Percentiles rank a stretch among this genome's conserved stretches.
These are phyloP conservation scores for Colletotrichum simmondsii DNA, from an alignment of 2,329 filamentous ascomycete genomes.

Conservation along the genomic window DNA sequence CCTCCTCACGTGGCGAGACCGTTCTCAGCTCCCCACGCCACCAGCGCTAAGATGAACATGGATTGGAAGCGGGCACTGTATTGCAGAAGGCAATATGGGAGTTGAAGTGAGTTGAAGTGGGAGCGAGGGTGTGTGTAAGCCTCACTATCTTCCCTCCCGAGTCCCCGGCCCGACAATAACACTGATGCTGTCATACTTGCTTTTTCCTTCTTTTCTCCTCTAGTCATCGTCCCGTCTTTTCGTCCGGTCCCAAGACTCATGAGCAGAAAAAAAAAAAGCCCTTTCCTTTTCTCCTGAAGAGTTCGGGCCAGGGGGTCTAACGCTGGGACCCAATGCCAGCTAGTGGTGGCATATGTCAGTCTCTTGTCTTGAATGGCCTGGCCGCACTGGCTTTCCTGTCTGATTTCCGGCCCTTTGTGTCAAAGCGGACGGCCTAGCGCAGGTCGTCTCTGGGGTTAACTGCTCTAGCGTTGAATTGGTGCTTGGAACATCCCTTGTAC, in stretches of 20 bases:
- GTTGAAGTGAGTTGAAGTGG: background rate
- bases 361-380: slow-evolving; percentile 13
- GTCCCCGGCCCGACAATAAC: too few species aligned
- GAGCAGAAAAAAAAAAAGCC: background rate
- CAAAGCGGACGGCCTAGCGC: slow-evolving; percentile 23
- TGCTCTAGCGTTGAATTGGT: slow-evolving; percentile 14
- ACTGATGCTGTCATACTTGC: slow-evolving; percentile 6
- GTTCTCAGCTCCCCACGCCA: slow-evolving; percentile 20
- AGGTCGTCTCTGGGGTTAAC: slow-evolving; percentile 9
- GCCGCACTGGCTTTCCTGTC: slow-evolving; percentile 4
- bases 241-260: background rate
- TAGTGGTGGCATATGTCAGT: slow-evolving; percentile 28
- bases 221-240: background rate
- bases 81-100: background rate
- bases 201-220: background rate
- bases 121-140: background rate
- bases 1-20: slow-evolving; percentile 17
- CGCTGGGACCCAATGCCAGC: slow-evolving; percentile 2
- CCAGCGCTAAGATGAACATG: background rate
- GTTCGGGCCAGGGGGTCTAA: slow-evolving; percentile 3
- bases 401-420: slow-evolving; percentile 23
- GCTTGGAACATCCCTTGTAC: slow-evolving; percentile 26
- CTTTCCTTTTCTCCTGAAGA: slow-evolving; percentile 11
- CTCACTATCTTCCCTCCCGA: background rate
- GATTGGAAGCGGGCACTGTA: slow-evolving; percentile 4